Base-by-base conservation (phyloP, 768 basidiomycete species). In the Sistotremastrum suecicum region DNA sequence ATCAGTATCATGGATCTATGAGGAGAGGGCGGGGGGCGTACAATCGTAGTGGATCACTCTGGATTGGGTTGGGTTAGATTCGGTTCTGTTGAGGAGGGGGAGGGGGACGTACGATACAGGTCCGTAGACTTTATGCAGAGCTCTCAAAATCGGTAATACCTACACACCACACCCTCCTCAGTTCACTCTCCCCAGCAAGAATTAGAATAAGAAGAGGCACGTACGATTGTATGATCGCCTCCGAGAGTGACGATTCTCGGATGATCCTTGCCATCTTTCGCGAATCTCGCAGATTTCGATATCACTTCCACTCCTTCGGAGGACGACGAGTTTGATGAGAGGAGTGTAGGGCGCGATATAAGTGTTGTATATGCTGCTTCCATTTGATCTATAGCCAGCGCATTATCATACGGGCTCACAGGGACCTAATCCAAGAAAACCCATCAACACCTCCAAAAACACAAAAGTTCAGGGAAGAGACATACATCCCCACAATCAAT, bases 151-250 rank as follows among this genome's bases (percentile, higher is more conserved):
- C 5, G 88, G 86, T 11, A 89, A 72, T 5, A 83, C 75, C 75
- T 78, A 43, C 39, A 12, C 8, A 8, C 33, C 28, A 41, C n/a
- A 10, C 10, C n/a, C n/a, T n/a, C n/a, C n/a, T n/a, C n/a, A n/a
- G n/a, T n/a, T n/a, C n/a, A n/a, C n/a, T n/a, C n/a, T n/a, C n/a
- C n/a, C n/a, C n/a, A n/a, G n/a, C n/a, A n/a, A n/a, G n/a, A n/a
- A n/a, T n/a, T n/a, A n/a, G n/a, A n/a, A n/a, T n/a, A n/a, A n/a
- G n/a, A n/a, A n/a, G n/a, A 1, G 30, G 20, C 30, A 53, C 64
- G 50, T 40, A 81, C 87, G 51, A 90, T 83, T 8, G 87, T 87
- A 59, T 91, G 89, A 55, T 91, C 89, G 4, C 89, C 89, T 29
- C 90, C 90, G 66, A 61, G 53, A 1, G 60, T 81, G 49, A 91